Base-by-base conservation (phyloP, 2,329 filamentous ascomycete genomes). In the Alternaria solani region DNA sequence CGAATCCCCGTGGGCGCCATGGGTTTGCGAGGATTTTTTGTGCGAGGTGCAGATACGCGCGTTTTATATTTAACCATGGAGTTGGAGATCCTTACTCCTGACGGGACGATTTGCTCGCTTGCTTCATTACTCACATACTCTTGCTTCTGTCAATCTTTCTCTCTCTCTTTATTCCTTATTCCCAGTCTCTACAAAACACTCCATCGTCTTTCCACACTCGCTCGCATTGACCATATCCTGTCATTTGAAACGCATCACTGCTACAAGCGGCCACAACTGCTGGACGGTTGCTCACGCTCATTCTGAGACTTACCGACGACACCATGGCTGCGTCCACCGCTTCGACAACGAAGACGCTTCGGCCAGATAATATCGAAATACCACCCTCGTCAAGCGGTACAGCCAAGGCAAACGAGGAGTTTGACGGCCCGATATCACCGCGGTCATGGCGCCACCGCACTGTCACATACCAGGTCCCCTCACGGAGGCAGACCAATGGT, bases 361-460 rank as follows among this genome's bases (percentile, higher is more conserved):
- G 57, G 51, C 74, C 75, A 8, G 59, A 56, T 26, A 68, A 74
- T n/a, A 69, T 76, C 23, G 74, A 77, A 39, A 66, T 77, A 16
- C 73, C 69, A 16, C 72, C 69, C 16, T 49, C 59, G 9, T 67
- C 67, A n/a, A 62, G 51, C 52, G 63, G 54, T 23, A 61, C 49
- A 36, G 59, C 57, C 55, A 63, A 60, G 23, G 42, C 18, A 32
- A 30, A 18, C 32, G 55, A 57, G 23, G 63, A 68, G 7, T 63
- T 61, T 20, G 67, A 70, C 14, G 65, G 57, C 18, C 72, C 71
- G 14, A 63, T 72, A 25, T 78, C 75, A 4, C 75, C 75, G 18
- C 68, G 67, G 11, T 78, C 75, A 63, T 78, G 75, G 75, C 67
- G 70, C 44, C 62, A 67, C 51, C 68, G 73, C 46, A 64, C 65